phyloP scores from a whole-genome alignment of 2,329 filamentous ascomycete species.

The Xylaria sp. region DNA sequence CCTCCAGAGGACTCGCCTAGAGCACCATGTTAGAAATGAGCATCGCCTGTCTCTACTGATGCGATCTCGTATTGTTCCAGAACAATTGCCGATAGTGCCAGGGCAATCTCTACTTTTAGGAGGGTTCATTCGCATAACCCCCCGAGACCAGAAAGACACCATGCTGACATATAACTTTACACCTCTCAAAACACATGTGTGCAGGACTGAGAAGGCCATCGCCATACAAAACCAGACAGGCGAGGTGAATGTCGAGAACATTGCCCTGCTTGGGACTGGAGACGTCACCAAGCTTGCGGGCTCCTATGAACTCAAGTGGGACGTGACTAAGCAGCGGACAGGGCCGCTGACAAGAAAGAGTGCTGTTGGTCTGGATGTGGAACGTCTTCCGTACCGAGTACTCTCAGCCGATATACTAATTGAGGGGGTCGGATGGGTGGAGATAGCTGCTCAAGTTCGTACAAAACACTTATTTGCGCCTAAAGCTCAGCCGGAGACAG shows the following conservation, averaged over 20 bases:
- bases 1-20: slow-evolving; percentile 77
- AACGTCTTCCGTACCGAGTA: slow-evolving; percentile 81
- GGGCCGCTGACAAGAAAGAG: slow-evolving; percentile 75
- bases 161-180: slow-evolving; percentile 90
- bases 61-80: slow-evolving; percentile 77
- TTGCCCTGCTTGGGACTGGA: slow-evolving; percentile 68
- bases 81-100: slow-evolving; percentile 77
- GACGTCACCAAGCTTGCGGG: slow-evolving; percentile 76
- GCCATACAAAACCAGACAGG: slow-evolving; percentile 74
- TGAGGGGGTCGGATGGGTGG: slow-evolving; percentile 93
- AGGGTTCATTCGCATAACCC: slow-evolving; percentile 88
- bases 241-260: slow-evolving; percentile 69
- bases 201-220: slow-evolving; percentile 81
- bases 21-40: slow-evolving; percentile 74
- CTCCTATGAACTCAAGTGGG: slow-evolving; percentile 77
- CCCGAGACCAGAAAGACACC: slow-evolving; percentile 70
- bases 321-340: slow-evolving; percentile 83
- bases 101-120: slow-evolving; percentile 85
- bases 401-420: slow-evolving; percentile 86
- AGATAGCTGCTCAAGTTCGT: slow-evolving; percentile 84
- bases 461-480: slow-evolving; percentile 59
- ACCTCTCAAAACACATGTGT: slow-evolving; percentile 79
- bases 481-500: slow-evolving; percentile 35
- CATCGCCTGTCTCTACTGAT: slow-evolving; percentile 78
- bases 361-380: slow-evolving; percentile 71